Base-by-base conservation (phyloP, 768 basidiomycete species). In the Tricholoma bakamatsutake region DNA sequence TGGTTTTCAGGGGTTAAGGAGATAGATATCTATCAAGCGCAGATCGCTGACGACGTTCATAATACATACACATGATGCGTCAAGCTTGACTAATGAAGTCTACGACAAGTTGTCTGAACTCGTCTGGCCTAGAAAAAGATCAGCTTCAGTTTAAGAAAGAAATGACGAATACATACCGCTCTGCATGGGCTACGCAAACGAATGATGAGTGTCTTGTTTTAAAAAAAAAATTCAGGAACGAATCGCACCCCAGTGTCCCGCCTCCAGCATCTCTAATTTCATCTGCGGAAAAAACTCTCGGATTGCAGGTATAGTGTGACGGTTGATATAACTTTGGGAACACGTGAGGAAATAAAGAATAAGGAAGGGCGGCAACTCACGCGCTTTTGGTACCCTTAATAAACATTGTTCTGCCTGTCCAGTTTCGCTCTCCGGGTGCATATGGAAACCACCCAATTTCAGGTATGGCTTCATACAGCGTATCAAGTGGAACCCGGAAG, bases 211-310 rank as follows among this genome's bases (percentile, higher is more conserved):
- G 17, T 33, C 8, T n/a, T 10, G 4, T 8, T 8, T n/a, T n/a
- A n/a, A n/a, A 28, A 53, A 46, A 28, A 27, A 45, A 30, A 21
- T 7, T 3, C 10, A 11, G 33, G 17, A 31, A 21, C 34, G 28
- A 9, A 15, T 51, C 85, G 55, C 64, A 89, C 88, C 86, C 93
- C 93, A 95, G 69, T 95, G 93, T 1, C 84, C 82, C 0, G 90
- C 72, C 53, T 90, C 82, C 12, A 94, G 69, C 27, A 68, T 76
- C 60, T 83, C 78, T 5, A 93, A 64, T n/a, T 61, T 62, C 76
- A 82, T 80, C 37, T 76, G 72, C 0, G 92, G 91, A 72, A 94
- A 95, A 66, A 88, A 90, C 31, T 73, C 65, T 59, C 81, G 66
- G 42, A 84, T 78, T 5, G 79, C 58, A 0, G 82, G 80, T 8